Evolutionary conservation across 345 rosid species (phyloP).

Genomic region (Triadica sebifera): DNA sequence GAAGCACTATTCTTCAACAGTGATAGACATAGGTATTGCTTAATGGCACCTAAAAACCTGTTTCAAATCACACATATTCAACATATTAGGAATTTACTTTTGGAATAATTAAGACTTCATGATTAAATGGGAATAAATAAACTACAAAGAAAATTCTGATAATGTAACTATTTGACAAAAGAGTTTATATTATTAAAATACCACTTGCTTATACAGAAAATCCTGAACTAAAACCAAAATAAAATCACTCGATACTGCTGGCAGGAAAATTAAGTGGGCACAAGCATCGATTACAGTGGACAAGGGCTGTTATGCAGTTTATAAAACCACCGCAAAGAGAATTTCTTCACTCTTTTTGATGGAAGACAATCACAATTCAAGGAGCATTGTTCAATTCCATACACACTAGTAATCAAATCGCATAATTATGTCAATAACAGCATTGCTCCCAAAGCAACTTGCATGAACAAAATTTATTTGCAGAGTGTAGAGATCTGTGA

Average conservation of each 20-base stretch:
- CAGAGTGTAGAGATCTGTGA: background rate
- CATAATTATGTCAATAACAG: background rate
- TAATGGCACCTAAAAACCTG: constrained; percentile 99
- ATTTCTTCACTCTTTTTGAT: no score
- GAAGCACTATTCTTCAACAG: constrained; percentile 96
- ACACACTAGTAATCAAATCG: background rate
- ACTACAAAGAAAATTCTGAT: background rate
- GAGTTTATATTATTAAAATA: background rate
- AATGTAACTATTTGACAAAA: background rate
- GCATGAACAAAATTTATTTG: background rate
- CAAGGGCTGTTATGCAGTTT: background rate
- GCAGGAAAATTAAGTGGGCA: background rate
- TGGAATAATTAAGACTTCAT: background rate
- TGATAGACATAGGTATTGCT: constrained; percentile 93
- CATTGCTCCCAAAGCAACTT: background rate
- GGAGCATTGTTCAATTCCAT: background rate
- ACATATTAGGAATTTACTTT: background rate
- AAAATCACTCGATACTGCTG: background rate
- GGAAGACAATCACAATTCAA: background rate
- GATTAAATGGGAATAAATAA: background rate
- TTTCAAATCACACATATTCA: constrained; percentile 21
- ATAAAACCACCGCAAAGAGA: background rate
- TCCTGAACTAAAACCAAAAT: background rate
- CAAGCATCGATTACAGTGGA: background rate
- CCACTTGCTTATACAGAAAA: background rate